A percentile compares a stretch with the other conserved stretches of the same genome.
These are phyloP conservation scores for Phialemoniopsis sp. DNA, from an alignment of 2,329 filamentous ascomycete species.

Conservation along the genomic window DNA sequence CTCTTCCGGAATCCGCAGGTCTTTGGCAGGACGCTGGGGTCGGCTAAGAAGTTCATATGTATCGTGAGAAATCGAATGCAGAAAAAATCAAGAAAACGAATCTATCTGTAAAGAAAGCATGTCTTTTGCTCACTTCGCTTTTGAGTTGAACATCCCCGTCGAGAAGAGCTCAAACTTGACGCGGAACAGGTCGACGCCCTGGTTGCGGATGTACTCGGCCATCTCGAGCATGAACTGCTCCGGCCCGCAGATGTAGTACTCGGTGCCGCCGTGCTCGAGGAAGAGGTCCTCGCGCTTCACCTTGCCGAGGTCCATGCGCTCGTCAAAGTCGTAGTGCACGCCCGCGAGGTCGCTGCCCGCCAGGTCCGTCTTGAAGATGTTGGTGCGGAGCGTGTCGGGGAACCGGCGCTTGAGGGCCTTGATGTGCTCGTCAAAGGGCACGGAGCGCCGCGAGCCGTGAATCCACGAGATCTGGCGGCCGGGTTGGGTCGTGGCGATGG, in stretches of 20 bases:
- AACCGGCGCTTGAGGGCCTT: conserved; percentile 31
- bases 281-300: conserved; percentile 39
- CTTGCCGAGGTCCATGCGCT: conserved; percentile 41
- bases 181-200: conserved; percentile 30
- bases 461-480: conserved; percentile 53
- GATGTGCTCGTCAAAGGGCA: conserved; percentile 52
- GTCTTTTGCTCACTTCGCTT: too few species aligned
- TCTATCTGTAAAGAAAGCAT: too few species aligned
- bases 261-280: conserved; percentile 37
- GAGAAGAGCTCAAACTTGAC: conserved; percentile 44
- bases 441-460: conserved; percentile 48
- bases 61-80: too few species aligned
- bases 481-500: conserved; percentile 37
- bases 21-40: too few species aligned
- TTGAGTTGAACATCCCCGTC: conserved; percentile 19
- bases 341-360: conserved; percentile 38
- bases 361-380: conserved; percentile 45
- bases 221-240: conserved; percentile 52
- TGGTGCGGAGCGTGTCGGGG: conserved; percentile 29
- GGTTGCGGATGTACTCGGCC: conserved; percentile 30
- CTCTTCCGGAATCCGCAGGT: too few species aligned
- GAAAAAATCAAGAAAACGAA: too few species aligned
- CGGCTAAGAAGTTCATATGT: too few species aligned
- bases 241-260: conserved; percentile 52
- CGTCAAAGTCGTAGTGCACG: conserved; percentile 38